phyloP scores from a whole-genome alignment of 2,329 filamentous ascomycete genomes.

The Simplicillium sp. region DNA sequence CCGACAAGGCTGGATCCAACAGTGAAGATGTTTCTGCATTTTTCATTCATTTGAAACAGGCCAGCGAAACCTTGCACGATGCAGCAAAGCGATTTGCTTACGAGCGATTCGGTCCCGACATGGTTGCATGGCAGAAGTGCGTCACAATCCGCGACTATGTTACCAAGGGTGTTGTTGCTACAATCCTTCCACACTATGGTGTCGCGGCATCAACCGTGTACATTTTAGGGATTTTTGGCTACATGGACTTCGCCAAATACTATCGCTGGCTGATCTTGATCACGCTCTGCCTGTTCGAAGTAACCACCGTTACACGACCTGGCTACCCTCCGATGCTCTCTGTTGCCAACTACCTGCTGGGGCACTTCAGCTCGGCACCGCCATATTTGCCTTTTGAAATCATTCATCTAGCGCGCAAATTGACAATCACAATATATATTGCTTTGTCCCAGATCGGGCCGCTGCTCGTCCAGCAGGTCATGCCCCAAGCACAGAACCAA shows the following conservation, averaged over 20 bases:
- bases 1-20: constrained; percentile 60
- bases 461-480: constrained; percentile 34
- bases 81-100: constrained; percentile 75
- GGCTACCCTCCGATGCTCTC: constrained; percentile 35
- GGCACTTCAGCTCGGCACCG: constrained; percentile 31
- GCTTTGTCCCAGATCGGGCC: constrained; percentile 75
- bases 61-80: constrained; percentile 73
- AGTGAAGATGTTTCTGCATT: constrained; percentile 26
- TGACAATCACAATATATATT: constrained; percentile 71
- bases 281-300: constrained; percentile 45
- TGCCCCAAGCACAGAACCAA: constrained; percentile 12
- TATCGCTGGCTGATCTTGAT: constrained; percentile 54
- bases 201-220: constrained; percentile 49
- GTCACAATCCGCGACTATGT: constrained; percentile 66
- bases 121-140: constrained; percentile 57
- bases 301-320: constrained; percentile 46
- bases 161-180: constrained; percentile 50
- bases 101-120: constrained; percentile 73
- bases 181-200: constrained; percentile 51
- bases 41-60: constrained; percentile 77
- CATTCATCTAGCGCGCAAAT: constrained; percentile 63
- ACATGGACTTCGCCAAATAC: constrained; percentile 57
- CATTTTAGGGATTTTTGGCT: constrained; percentile 53
- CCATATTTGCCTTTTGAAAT: constrained; percentile 80
- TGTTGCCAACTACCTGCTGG: constrained; percentile 34